Conservation (phyloP, 2,329 filamentous ascomycete species). For the Penicillium brasilianum region DNA sequence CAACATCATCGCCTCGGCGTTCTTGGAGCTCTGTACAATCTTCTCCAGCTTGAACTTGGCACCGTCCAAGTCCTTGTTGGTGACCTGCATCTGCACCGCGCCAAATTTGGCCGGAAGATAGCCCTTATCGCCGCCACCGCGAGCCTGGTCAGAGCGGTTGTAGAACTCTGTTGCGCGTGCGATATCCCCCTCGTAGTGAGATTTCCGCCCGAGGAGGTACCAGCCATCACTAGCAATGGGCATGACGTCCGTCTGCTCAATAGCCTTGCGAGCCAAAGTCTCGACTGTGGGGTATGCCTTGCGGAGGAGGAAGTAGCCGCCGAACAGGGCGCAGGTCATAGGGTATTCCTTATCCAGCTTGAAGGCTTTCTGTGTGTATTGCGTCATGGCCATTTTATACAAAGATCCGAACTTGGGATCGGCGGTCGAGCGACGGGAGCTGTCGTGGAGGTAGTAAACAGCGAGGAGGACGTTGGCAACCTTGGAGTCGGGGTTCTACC, state of each 20-base stretch:
- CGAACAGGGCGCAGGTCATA: conserved; percentile 87
- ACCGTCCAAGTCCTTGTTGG: conserved; percentile 83
- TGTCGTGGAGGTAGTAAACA: conserved; percentile 86
- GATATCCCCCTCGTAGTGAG: conserved; percentile 79
- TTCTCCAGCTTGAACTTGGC: conserved; percentile 94
- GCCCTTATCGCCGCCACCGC: conserved; percentile 87
- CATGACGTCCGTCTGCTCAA: conserved; percentile 94
- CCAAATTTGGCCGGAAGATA: conserved; percentile 96
- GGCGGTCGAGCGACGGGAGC: conserved; percentile 78
- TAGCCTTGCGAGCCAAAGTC: conserved; percentile 85
- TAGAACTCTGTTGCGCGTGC: conserved; percentile 84
- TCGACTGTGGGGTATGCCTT: conserved; percentile 83
- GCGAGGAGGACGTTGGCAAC: conserved; percentile 88
- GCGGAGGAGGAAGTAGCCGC: conserved; percentile 83
- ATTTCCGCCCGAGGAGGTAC: conserved; percentile 91
- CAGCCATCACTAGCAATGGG: conserved; percentile 96
- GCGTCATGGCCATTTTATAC: conserved; percentile 92
- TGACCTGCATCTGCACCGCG: conserved; percentile 82
- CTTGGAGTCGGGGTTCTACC: conserved; percentile 75
- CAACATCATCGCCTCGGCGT: conserved; percentile 86
- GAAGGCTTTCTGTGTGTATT: conserved; percentile 91
- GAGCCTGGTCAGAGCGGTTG: conserved; percentile 84
- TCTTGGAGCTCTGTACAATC: conserved; percentile 83
- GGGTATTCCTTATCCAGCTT: conserved; percentile 91
- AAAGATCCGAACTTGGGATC: conserved; percentile 82